These are phyloP conservation scores for Globisporangium cederbergense DNA, from an alignment of 352 stramenopile species.

Conservation along the genomic window DNA sequence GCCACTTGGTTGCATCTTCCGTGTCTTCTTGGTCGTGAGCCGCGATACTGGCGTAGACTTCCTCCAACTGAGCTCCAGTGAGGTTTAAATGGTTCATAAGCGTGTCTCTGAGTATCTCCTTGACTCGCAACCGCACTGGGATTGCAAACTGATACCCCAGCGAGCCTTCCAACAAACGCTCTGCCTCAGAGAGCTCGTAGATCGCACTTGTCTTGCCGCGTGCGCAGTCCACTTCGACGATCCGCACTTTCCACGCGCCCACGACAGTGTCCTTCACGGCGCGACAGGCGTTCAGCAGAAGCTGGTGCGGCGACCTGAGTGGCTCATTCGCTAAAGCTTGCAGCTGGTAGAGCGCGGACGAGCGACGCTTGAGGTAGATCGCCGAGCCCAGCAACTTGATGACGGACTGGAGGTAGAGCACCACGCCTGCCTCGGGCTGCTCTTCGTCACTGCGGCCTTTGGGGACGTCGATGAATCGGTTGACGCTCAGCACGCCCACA, in stretches of 20 bases:
- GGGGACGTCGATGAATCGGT: slow-evolving; percentile 47
- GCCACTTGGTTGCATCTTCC: slow-evolving; percentile 2
- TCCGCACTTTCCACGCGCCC: slow-evolving; percentile 50
- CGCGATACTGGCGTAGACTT: slow-evolving; percentile 12
- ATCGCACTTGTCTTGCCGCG: slow-evolving; percentile 47
- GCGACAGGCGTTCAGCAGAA: slow-evolving; percentile 40
- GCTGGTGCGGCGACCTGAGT: slow-evolving; percentile 50
- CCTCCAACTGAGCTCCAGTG: slow-evolving; percentile 3
- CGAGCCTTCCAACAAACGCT: slow-evolving; percentile 20
- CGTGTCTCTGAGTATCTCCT: slow-evolving; percentile 49
- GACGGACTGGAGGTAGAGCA: slow-evolving; percentile 47
- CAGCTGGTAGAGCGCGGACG: slow-evolving; percentile 45
- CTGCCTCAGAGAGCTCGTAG: slow-evolving; percentile 50
- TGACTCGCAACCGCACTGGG: slow-evolving; percentile 36
- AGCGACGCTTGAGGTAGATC: slow-evolving; percentile 64
- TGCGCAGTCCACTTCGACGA: slow-evolving; percentile 50
- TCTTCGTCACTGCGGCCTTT: slow-evolving; percentile 55
- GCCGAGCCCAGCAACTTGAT: slow-evolving; percentile 37
- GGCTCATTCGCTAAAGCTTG: slow-evolving; percentile 33
- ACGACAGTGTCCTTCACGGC: slow-evolving; percentile 43
- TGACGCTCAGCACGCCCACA: slow-evolving; percentile 61
- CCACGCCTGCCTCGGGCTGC: slow-evolving; percentile 58
- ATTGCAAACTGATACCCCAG: slow-evolving; percentile 24
- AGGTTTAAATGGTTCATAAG: slow-evolving; percentile 31
- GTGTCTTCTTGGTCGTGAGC: not conserved